These are phyloP conservation scores for Candida pini DNA, from an alignment of 805 yeast species.

Conservation along the genomic window DNA sequence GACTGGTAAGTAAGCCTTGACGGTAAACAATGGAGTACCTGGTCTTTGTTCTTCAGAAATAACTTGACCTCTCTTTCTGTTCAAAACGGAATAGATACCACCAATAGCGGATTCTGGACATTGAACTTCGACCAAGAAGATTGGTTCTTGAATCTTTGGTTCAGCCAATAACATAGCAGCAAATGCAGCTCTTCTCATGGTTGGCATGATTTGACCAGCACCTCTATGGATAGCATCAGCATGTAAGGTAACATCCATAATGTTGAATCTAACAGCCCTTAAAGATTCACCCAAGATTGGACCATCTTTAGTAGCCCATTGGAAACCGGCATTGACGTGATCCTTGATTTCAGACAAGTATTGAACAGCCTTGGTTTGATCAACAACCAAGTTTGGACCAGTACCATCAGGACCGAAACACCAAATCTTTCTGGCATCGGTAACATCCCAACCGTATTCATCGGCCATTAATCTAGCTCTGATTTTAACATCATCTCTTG, in stretches of 20 bases:
- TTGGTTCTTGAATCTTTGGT: constrained; percentile 99
- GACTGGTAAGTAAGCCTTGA: constrained; percentile 99
- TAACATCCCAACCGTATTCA: constrained; percentile 98
- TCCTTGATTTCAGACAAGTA: constrained; percentile 98
- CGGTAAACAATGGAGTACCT: constrained; percentile 99
- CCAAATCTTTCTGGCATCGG: constrained; percentile 99
- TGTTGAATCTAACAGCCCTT: constrained; percentile 96
- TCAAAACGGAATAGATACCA: constrained; percentile 99
- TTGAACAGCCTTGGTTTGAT: constrained; percentile 99
- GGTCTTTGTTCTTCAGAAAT: constrained; percentile 99
- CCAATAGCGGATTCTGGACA: constrained; percentile 99
- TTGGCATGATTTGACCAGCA: constrained; percentile 99
- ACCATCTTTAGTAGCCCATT: constrained; percentile 99
- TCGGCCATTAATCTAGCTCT: constrained; percentile 99
- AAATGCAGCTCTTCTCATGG: constrained; percentile 99
- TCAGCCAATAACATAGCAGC: constrained; percentile 97
- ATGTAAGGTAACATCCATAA: constrained; percentile 97
- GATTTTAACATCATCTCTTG: constrained; percentile 97
- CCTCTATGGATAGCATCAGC: constrained; percentile 99
- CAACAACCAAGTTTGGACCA: constrained; percentile 98
- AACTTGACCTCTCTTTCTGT: constrained; percentile 99
- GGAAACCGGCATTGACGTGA: constrained; percentile 99
- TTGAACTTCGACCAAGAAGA: constrained; percentile 98
- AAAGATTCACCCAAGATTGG: constrained; percentile 95
- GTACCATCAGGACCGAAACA: constrained; percentile 99